Evolutionary conservation across 805 yeast species (phyloP).

Genomic region (Citeromyces nyonsensis): DNA sequence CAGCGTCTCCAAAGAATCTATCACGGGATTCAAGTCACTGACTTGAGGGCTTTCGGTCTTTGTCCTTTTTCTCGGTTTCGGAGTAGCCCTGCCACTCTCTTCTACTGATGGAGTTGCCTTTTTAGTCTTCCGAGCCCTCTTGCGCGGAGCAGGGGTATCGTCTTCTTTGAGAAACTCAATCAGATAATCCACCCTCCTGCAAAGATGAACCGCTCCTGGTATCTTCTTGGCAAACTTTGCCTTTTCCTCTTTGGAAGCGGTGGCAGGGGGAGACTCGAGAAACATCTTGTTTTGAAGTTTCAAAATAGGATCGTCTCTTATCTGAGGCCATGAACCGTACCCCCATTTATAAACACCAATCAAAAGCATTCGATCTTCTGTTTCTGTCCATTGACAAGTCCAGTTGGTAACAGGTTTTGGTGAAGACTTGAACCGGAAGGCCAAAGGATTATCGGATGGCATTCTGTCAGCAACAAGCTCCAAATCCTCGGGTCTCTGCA

Average conservation of each 20-base stretch:
- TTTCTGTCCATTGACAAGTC: constrained; percentile 75
- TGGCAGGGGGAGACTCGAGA: constrained; percentile 22
- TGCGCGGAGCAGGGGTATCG: constrained; percentile 3
- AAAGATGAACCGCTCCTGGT: constrained; percentile 87
- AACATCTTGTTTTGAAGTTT: constrained; percentile 77
- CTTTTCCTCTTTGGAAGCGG: constrained; percentile 19
- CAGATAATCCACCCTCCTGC: constrained; percentile 82
- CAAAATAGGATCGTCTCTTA: constrained; percentile 88
- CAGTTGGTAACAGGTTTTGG: constrained; percentile 83
- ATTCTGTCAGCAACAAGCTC: constrained; percentile 36
- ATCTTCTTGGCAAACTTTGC: constrained; percentile 38
- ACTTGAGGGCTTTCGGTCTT: constrained; percentile 65
- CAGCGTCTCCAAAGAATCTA: constrained; percentile 47
- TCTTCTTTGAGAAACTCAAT: constrained; percentile 44
- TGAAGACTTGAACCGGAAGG: constrained; percentile 40
- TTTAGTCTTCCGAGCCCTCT: constrained; percentile 8
- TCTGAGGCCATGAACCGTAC: constrained; percentile 88
- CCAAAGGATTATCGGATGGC: constrained; percentile 38
- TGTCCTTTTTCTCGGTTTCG: constrained; percentile 51
- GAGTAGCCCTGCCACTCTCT: constrained; percentile 2
- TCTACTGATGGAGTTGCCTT: constrained; percentile 2
- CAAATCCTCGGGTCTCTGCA: constrained; percentile 80
- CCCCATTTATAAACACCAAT: constrained; percentile 89
- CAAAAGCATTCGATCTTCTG: constrained; percentile 76
- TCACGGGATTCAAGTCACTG: constrained; percentile 44